Evolutionary conservation across 2,329 filamentous ascomycete species (phyloP), one percentile per base, ranked within the genome.

Genomic region (Phialophora expanda): DNA sequence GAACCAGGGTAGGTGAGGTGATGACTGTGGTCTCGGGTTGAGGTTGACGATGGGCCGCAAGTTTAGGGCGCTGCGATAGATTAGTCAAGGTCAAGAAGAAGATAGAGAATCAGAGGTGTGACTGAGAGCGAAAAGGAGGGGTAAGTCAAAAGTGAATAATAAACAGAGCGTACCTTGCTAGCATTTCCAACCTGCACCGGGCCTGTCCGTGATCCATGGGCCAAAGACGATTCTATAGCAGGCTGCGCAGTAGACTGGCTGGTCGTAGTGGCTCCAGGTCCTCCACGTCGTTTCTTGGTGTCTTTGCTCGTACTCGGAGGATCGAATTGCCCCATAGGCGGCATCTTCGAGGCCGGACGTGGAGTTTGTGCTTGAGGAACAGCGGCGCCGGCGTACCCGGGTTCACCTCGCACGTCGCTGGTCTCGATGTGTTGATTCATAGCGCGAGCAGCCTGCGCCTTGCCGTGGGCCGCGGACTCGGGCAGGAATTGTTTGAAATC

Each of bases 401-500:
- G 74, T 63, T 86, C 85, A 65, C 84, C 81, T 56, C 87, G 82
- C 62, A 88, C 78, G 73, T 87, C 88, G 74, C 81, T 95, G 83
- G 72, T 85, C 26, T 86, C 85, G 65, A 93, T 89, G 53, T 86
- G 82, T 63, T 89, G 88, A 73, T 87, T 78, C 69, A 79, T 84
- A 66, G 78, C 83, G 69, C 78, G 76, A n/a, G 83, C 85, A 66
- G 80, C 84, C 72, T 85, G 84, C 61, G 86, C 86, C 76, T 85
- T 90, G 72, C 84, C 87, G 70, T 89, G 86, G 20, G 89, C 89
- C 34, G 89, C 89, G 51, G 94, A 96, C 76, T 99, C 95, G 0
- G 95, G 95, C 7, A 99, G 84, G 72, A 99, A 99, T 75, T 99
- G 95, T 78, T 99, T 99, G 77, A 99, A 99, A 75, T 99, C 95